phyloP scores from a whole-genome alignment of 2,329 filamentous ascomycete genomes.

The Aspergillus sp. region DNA sequence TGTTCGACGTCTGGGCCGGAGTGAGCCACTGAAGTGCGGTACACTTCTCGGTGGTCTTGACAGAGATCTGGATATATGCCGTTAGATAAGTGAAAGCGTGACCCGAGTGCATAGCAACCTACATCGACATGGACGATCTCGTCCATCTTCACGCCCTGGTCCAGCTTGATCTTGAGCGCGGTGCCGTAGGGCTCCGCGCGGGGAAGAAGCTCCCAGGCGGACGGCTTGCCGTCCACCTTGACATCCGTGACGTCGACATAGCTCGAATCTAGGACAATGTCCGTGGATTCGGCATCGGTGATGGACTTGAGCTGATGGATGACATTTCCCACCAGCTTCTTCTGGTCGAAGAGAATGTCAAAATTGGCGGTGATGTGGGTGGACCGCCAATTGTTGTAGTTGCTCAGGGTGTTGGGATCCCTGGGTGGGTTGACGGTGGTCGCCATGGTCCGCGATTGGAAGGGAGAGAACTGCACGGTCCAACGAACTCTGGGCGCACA shows the following conservation, averaged over 20 bases:
- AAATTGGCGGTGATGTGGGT: slow-evolving; percentile 80
- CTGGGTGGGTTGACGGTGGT: slow-evolving; percentile 50
- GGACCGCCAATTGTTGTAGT: slow-evolving; percentile 85
- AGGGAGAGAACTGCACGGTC: slow-evolving; percentile 4
- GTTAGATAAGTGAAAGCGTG: slow-evolving; percentile 4
- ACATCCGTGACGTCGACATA: slow-evolving; percentile 72
- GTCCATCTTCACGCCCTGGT: slow-evolving; percentile 46
- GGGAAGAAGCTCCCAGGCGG: slow-evolving; percentile 69
- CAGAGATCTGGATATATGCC: slow-evolving; percentile 52
- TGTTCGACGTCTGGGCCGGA: slow-evolving; percentile 89
- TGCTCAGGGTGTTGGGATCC: slow-evolving; percentile 88
- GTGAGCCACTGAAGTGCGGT: slow-evolving; percentile 95
- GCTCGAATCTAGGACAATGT: slow-evolving; percentile 87
- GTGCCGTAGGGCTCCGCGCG: slow-evolving; percentile 67
- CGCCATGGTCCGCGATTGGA: slow-evolving; percentile 35
- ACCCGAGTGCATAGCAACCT: slow-evolving; percentile 14
- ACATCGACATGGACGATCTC: slow-evolving; percentile 50
- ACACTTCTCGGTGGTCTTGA: slow-evolving; percentile 83
- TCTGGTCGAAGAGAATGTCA: slow-evolving; percentile 78
- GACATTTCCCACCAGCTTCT: slow-evolving; percentile 74
- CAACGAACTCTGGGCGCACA: slow-evolving; percentile 2
- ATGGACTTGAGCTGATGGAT: slow-evolving; percentile 73
- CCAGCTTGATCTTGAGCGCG: slow-evolving; percentile 49
- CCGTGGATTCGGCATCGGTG: slow-evolving; percentile 68
- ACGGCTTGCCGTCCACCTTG: slow-evolving; percentile 63